These are phyloP conservation scores for Lachancea lanzarotensis DNA, from an alignment of 805 yeast genomes.

Conservation along the genomic window DNA sequence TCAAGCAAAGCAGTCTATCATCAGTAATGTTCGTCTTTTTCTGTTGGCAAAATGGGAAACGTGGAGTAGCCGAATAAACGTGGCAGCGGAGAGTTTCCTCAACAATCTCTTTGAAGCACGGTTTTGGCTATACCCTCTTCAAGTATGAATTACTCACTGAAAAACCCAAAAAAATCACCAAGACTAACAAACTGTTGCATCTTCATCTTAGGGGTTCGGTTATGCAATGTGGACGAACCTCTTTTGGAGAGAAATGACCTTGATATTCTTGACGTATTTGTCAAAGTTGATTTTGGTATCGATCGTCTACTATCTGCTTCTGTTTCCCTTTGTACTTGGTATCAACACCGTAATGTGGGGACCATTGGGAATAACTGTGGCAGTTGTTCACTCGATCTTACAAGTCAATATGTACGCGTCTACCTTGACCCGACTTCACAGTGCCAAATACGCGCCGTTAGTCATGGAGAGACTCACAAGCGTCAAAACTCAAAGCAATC, in stretches of 20 bases:
- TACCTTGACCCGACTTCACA: neutral
- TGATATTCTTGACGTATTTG: constrained; percentile 2
- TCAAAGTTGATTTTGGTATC: constrained; percentile 2
- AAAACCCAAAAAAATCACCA: neutral
- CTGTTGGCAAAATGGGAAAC: constrained; percentile 1
- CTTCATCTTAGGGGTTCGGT: neutral
- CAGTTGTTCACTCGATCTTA: constrained; percentile 2
- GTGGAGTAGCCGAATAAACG: neutral
- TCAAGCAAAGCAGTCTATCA: neutral
- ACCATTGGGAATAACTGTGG: constrained; percentile 4
- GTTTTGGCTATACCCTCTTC: constrained; percentile 2
- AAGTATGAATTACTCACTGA: neutral
- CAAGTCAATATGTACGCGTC: constrained; percentile 6
- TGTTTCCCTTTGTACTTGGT: constrained; percentile 5
- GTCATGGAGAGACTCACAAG: neutral
- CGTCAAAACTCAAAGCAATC: neutral
- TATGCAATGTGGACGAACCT: neutral
- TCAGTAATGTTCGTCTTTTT: neutral
- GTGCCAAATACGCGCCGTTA: neutral
- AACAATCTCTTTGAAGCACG: neutral
- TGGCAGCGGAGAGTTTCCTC: constrained; percentile 2
- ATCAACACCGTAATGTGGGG: constrained; percentile 3
- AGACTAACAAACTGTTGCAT: neutral
- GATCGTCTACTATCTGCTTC: neutral
- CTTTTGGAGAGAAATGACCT: constrained; percentile 3